Base-by-base conservation (phyloP, 306 rosid genomes). In the Adenanthera pavonina region DNA sequence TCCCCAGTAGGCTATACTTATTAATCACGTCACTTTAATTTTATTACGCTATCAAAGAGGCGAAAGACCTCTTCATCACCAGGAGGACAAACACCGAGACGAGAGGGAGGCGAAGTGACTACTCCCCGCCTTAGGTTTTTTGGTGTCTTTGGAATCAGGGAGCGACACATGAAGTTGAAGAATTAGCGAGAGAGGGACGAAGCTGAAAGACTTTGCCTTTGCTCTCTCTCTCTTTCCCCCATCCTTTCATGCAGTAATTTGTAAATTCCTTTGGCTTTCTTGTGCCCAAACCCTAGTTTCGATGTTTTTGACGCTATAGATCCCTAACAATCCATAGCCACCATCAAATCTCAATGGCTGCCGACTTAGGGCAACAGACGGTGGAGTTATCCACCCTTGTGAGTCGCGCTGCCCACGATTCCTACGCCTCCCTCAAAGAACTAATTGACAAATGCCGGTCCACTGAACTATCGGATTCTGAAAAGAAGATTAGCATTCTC, bases 301-400 rank as follows among this genome's bases (percentile, higher is more conserved):
- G 61, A 85, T 80, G 83, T 36, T 57, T 81, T 56, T 51, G 19
- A 16, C 84, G 12, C 16, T 4, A 36, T 62, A 80, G 88, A 90
- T 87, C 83, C 52, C 66, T 43, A 13, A 62, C 10, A 83, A 73
- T 77, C 80, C 76, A 71, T 78, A 52, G 41, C 49, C 69, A 30
- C 34, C 13, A 17, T 41, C 51, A 9, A 68, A 40, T 78, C 48
- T 34, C 86, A 79, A 93, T 95, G 99, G 95, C 92, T 76, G 87
- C 90, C n/a, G 97, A 95, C 80, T 71, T 93, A 85, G 99, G 98
- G 90, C 98, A 95, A 79, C 96, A 95, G 41, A 93, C 98, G 92
- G 97, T 95, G 88, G 96, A 89, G 61, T 82, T 95, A 70, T 92
- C 99, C 66, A 83, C 96, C 69, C 88, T 95, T 40, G 97, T 93